Percentiles rank a stretch among this genome's conserved stretches.
Evolutionary conservation across 108 stramenopile genomes (phyloP).

Genomic region (Fistulifera solaris): DNA sequence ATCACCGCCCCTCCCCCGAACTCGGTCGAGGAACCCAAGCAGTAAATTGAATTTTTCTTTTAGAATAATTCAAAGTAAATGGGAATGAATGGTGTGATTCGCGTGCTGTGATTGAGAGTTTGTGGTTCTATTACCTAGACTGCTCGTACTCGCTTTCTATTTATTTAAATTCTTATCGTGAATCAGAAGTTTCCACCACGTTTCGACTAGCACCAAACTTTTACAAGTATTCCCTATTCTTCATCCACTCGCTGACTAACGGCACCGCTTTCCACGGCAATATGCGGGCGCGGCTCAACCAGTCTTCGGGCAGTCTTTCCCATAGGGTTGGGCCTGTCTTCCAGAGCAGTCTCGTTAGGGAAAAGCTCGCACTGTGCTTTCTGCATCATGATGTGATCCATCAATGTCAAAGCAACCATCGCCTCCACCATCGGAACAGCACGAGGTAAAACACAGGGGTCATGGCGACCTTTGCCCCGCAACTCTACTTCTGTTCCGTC

Average conservation of each 20-base stretch:
- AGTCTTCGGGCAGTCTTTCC: constrained; percentile 63
- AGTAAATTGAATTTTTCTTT: not conserved
- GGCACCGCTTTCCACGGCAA: constrained; percentile 18
- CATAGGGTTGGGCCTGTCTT: constrained; percentile 75
- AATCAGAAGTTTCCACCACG: too few species aligned
- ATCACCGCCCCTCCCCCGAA: constrained; percentile 39
- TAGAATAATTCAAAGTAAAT: not conserved
- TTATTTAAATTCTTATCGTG: too few species aligned
- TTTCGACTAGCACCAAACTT: too few species aligned
- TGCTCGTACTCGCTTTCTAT: too few species aligned
- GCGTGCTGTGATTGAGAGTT: too few species aligned
- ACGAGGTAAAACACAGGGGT: constrained; percentile 97
- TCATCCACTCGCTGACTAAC: constrained; percentile 74
- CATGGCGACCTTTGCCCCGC: constrained; percentile 96
- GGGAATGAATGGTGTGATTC: too few species aligned
- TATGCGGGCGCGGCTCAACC: constrained; percentile 29
- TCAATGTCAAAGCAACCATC: constrained; percentile 94
- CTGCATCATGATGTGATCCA: constrained; percentile 94
- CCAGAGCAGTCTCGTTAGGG: constrained; percentile 48
- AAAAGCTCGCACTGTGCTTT: constrained; percentile 83
- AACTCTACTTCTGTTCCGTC: constrained; percentile 92
- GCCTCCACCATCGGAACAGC: constrained; percentile 97
- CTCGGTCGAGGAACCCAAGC: constrained; percentile 25
- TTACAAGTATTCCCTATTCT: too few species aligned
- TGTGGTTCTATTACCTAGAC: too few species aligned